A percentile compares a stretch with the other conserved stretches of the same genome.
Conservation (phyloP, 2,329 filamentous ascomycete species). For the Trichoderma atroviride region DNA sequence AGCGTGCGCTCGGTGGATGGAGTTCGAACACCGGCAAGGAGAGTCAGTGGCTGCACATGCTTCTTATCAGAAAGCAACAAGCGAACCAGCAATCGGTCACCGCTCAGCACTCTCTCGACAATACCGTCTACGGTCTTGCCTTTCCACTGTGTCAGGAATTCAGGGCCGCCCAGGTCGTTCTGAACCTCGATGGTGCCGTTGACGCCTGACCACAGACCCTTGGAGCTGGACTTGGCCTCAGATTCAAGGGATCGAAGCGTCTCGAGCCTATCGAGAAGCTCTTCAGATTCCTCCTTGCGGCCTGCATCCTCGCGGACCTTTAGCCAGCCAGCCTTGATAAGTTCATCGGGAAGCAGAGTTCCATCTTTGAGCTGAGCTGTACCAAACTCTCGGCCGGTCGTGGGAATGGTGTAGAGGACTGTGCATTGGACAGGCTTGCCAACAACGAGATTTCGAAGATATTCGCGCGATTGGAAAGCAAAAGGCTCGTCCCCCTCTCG, state of each 20-base stretch:
- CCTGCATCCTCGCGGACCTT: slow-evolving; percentile 94
- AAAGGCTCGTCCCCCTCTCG: slow-evolving; percentile 91
- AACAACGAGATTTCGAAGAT: slow-evolving; percentile 78
- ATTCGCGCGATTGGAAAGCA: slow-evolving; percentile 93
- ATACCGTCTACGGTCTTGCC: slow-evolving; percentile 82
- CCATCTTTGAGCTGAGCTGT: slow-evolving; percentile 76
- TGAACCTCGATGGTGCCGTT: slow-evolving; percentile 72
- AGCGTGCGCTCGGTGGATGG: slow-evolving; percentile 87
- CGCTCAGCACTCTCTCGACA: slow-evolving; percentile 87
- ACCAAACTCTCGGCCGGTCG: slow-evolving; percentile 85
- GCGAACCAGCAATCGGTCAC: slow-evolving; percentile 85
- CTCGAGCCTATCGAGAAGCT: slow-evolving; percentile 71
- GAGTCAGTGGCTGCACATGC: slow-evolving; percentile 85
- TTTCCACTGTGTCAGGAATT: slow-evolving; percentile 83
- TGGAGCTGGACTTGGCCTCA: slow-evolving; percentile 74
- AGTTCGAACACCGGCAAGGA: slow-evolving; percentile 85
- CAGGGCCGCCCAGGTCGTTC: slow-evolving; percentile 78
- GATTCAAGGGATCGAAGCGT: slow-evolving; percentile 76
- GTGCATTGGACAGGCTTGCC: slow-evolving; percentile 87
- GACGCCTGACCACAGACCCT: slow-evolving; percentile 76
- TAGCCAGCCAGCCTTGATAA: slow-evolving; percentile 86
- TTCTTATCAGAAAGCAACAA: slow-evolving; percentile 78
- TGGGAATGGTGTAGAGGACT: slow-evolving; percentile 84
- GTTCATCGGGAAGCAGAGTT: slow-evolving; percentile 75
- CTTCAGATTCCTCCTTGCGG: slow-evolving; percentile 83